Evolutionary conservation across 495 filamentous ascomycete species (phyloP), one percentile per base, ranked within the genome.

Genomic region (Aspergillus cristatus): DNA sequence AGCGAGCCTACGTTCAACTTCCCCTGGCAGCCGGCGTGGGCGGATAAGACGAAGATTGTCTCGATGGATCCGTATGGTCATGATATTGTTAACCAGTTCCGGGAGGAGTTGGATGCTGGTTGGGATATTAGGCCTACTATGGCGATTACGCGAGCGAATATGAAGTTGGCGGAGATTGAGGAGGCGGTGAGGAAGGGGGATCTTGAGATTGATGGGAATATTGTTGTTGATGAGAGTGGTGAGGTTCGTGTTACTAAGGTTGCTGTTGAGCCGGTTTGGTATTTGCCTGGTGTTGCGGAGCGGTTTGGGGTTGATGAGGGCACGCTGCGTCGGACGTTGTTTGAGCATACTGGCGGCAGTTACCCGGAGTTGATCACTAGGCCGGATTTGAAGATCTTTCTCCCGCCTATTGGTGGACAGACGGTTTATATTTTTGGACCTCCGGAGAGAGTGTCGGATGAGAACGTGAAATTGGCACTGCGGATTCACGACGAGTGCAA

Each of bases 361-460:
- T 94, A 88, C 61, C 87, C 87, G 3, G 86, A 88, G 66, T 71
- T 95, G 42, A 93, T 95, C 54, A 98, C 91, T 13, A 75, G 91
- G 34, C 76, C 76, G 7, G 91, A 98, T 54, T 84, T 98, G 66
- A 96, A 98, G 59, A 61, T 96, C 29, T 98, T 97, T 66, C 65
- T 98, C 33, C 91, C 91, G 16, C 91, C 91, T 16, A 98, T 98
- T 54, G 91, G 91, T 34, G 91, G 91, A 10, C 66, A 95, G 48
- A 98, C 91, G 1, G 91, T 97, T 17, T 98, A 98, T 65, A 87
- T 85, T 65, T 98, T 98, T 58, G 91, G 91, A 13, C 89, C 95
- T 42, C 86, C 86, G 7, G 84, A 86, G 28, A 90, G 87, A 47
- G 87, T 98, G 73, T 80, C 86, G 13, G 84, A 98, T 53, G 78